A percentile compares a stretch with the other conserved stretches of the same genome.
Evolutionary conservation across 2,329 filamentous ascomycete genomes (phyloP).

Genomic region (Neopestalotiopsis sp.): DNA sequence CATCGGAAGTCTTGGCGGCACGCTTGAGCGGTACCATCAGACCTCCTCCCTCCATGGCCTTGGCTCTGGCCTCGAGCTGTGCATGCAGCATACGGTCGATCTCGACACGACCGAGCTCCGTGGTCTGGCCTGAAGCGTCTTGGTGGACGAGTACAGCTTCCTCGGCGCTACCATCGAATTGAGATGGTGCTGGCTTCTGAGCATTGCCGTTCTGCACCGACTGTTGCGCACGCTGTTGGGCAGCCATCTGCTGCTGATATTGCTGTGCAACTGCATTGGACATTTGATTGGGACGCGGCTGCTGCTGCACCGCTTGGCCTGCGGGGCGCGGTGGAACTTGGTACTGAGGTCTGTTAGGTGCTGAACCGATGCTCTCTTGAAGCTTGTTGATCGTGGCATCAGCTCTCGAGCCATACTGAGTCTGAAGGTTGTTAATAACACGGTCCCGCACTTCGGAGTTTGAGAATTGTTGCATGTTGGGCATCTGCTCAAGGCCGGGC

Average conservation of each 20-base stretch:
- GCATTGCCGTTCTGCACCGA: slow-evolving; percentile 48
- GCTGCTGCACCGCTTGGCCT: slow-evolving; percentile 28
- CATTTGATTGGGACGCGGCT: slow-evolving; percentile 23
- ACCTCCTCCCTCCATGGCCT: slow-evolving; percentile 74
- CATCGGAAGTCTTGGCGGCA: slow-evolving; percentile 46
- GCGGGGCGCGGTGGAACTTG: slow-evolving; percentile 31
- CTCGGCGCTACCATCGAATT: slow-evolving; percentile 78
- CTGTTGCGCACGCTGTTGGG: slow-evolving; percentile 28
- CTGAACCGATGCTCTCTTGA: slow-evolving; percentile 46
- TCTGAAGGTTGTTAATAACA: slow-evolving; percentile 61
- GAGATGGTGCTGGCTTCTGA: slow-evolving; percentile 51
- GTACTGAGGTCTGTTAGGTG: slow-evolving; percentile 29
- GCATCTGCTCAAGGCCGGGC: slow-evolving; percentile 47
- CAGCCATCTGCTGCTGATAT: slow-evolving; percentile 13
- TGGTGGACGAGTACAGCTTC: slow-evolving; percentile 65
- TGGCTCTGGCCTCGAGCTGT: slow-evolving; percentile 69
- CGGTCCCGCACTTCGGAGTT: slow-evolving; percentile 55
- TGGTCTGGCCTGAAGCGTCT: slow-evolving; percentile 56
- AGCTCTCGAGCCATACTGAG: slow-evolving; percentile 67
- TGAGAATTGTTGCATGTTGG: slow-evolving; percentile 39
- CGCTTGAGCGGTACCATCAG: slow-evolving; percentile 75
- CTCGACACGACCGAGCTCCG: slow-evolving; percentile 62
- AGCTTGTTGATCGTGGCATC: slow-evolving; percentile 70
- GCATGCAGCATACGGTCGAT: slow-evolving; percentile 74
- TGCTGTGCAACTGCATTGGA: slow-evolving; percentile 32